Base-by-base conservation (phyloP, 2,329 filamentous ascomycete species). In the Acrocalymma vagum region DNA sequence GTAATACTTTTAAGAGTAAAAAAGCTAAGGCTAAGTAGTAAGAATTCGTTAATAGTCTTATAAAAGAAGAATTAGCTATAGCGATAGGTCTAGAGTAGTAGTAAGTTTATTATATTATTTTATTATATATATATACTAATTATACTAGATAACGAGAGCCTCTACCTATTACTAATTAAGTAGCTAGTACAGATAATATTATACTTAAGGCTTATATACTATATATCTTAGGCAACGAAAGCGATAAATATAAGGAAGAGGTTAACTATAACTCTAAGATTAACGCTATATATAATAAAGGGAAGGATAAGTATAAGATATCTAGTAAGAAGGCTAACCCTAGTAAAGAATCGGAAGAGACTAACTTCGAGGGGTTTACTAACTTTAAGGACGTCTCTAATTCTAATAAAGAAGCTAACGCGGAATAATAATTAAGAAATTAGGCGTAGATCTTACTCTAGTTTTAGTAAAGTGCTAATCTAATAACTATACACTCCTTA, bases 21-120 rank as follows among this genome's bases (percentile, higher is more conserved):
- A 16, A 34, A 15, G 31, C 15, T 8, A 34, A 34, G 20, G 31
- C n/a, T 16, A n/a, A 34, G 13, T 34, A 25, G 31, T 24, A 34
- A 16, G 5, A 34, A 14, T 34, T 34, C 26, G 17, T 34, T 16
- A 24, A 34, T 26, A 34, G 13, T 9, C 31, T 34, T 8, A 34
- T 23, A 14, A n/a, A 16, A 25, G 31, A 34, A 9, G 22, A 34
- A 16, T n/a, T 34, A 25, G 31, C 22, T 25, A 25, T 25, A 25
- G 22, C 26, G 17, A 34, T 25, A 34, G 22, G 20, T 34, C 15
- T 15, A 16, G 17, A 17, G n/a, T 34, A 25, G 22, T 10, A 14
- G 22, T 34, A 34, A 34, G 31, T 34, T 34, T 34, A 34, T 15
- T 15, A 34, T 24, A 34, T 34, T 34, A 24, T 34, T 25, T 25